A percentile compares a stretch with the other conserved stretches of the same genome.
phyloP scores from a whole-genome alignment of 345 rosid species.

The Reutealis trisperma region DNA sequence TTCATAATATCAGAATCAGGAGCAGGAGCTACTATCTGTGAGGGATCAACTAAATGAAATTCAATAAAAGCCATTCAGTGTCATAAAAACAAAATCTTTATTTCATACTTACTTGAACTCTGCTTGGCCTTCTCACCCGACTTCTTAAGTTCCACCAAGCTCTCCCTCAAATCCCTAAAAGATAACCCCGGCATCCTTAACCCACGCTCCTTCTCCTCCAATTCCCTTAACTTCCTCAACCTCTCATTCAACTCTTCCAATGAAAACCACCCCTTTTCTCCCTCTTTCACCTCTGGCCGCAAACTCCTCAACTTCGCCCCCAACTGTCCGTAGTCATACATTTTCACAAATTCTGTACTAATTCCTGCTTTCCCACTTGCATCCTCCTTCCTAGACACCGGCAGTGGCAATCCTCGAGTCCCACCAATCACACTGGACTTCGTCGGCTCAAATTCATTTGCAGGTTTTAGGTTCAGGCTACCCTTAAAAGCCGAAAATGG shows the following conservation, averaged over 20 bases:
- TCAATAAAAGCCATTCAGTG: not conserved
- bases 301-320: constrained; percentile 50
- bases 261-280: constrained; percentile 50
- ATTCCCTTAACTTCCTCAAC: constrained; percentile 56
- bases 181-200: not conserved
- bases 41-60: no score
- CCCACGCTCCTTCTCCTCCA: constrained; percentile 49
- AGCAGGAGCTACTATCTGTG: no score
- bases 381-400: constrained; percentile 48
- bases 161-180: constrained; percentile 28
- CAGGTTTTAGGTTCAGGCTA: constrained; percentile 24
- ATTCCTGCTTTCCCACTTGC: constrained; percentile 23
- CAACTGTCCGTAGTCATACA: constrained; percentile 40
- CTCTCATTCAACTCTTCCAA: constrained; percentile 74
- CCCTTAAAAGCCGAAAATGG: constrained; percentile 29
- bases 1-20: no score
- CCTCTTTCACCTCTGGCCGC: constrained; percentile 40
- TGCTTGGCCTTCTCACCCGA: constrained; percentile 20
- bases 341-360: constrained; percentile 41
- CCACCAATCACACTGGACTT: constrained; percentile 45
- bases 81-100: not conserved
- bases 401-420: constrained; percentile 33
- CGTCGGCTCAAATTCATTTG: constrained; percentile 5
- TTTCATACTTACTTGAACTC: constrained; percentile 36
- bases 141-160: constrained; percentile 10